Evolutionary conservation across 129 eudicot species (phyloP), one percentile per base, ranked within the genome.

Genomic region (Rutidosis leptorrhynchoides): DNA sequence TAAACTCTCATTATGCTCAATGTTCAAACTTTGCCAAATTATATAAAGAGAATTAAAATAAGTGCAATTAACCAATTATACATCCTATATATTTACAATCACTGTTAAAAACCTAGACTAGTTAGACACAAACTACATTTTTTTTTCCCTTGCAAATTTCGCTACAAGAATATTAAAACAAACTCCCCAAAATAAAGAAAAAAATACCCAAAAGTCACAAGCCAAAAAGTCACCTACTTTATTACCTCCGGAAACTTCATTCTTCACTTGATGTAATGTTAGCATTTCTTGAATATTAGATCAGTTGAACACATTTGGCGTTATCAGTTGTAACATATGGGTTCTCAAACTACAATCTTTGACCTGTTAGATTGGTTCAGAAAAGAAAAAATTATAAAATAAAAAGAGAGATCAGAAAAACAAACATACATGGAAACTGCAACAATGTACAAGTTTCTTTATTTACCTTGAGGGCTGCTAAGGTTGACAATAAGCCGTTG

Each of bases 271-370:
- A 62, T 67, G 76, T 82, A 69, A 67, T 62, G 96, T 88, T 85
- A 88, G 87, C 81, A 62, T 73, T 73, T 63, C 65, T 72, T 68
- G 61, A 71, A 65, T 81, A 11, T 59, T 78, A 57, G 75, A 83
- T 79, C 83, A 87, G 84, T 83, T 81, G 79, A 82, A 74, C 78
- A 79, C 65, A 52, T 67, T 77, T 71, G 68, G 54, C 58, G 77
- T 90, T 83, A 80, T 77, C 83, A 74, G 57, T 82, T 93, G 98
- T 77, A 93, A 72, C 73, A 78, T 74, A 51, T 88, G 91, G 3
- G 98, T 88, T 79, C 98, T 78, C 89, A 93, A 77, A 80, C 98
- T 93, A 81, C 87, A 85, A 65, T 88, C 85, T 67, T 78, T 93
- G 49, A 89, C 96, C 99, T 93, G 92, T 69, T 56, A 26, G 46